A percentile compares a stretch with the other conserved stretches of the same genome.
Evolutionary conservation across 2,329 filamentous ascomycete genomes (phyloP).

Genomic region (Ascochyta pisi): DNA sequence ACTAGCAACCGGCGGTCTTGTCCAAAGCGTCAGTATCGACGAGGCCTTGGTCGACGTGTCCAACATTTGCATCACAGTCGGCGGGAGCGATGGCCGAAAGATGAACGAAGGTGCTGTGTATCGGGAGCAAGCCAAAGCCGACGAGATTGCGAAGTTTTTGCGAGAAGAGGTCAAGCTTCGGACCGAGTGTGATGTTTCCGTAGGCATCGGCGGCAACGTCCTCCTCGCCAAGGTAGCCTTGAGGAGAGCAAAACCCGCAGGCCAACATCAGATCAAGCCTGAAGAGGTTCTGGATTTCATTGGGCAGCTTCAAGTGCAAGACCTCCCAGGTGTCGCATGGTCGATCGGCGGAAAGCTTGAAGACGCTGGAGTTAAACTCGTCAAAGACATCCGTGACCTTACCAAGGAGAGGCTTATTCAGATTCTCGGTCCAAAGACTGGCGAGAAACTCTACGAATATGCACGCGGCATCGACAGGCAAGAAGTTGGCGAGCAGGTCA

Average conservation of each 20-base stretch:
- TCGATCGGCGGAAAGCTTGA: conserved; percentile 88
- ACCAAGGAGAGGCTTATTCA: conserved; percentile 77
- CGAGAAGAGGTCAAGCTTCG: conserved; percentile 73
- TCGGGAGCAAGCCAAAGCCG: conserved; percentile 79
- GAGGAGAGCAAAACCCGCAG: conserved; percentile 90
- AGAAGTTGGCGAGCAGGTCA: conserved; percentile 84
- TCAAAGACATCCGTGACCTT: conserved; percentile 81
- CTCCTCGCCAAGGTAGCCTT: conserved; percentile 89
- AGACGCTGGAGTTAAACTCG: conserved; percentile 80
- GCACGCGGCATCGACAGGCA: conserved; percentile 83
- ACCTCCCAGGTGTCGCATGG: conserved; percentile 89
- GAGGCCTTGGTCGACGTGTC: conserved; percentile 91
- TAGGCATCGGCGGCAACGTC: conserved; percentile 92
- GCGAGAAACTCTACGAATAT: conserved; percentile 89
- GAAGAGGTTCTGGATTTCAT: conserved; percentile 80
- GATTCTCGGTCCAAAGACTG: conserved; percentile 87
- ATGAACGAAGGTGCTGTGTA: conserved; percentile 72
- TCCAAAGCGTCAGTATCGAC: conserved; percentile 97
- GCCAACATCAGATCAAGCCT: conserved; percentile 86
- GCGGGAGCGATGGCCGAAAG: conserved; percentile 70
- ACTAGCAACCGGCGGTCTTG: conserved; percentile 76
- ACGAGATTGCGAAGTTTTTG: conserved; percentile 72
- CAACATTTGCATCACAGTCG: conserved; percentile 68
- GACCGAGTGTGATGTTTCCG: conserved; percentile 86
- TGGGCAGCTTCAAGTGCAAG: conserved; percentile 76